Base-by-base conservation (phyloP, 2,329 filamentous ascomycete species). In the Ceratocystis huliohia region DNA sequence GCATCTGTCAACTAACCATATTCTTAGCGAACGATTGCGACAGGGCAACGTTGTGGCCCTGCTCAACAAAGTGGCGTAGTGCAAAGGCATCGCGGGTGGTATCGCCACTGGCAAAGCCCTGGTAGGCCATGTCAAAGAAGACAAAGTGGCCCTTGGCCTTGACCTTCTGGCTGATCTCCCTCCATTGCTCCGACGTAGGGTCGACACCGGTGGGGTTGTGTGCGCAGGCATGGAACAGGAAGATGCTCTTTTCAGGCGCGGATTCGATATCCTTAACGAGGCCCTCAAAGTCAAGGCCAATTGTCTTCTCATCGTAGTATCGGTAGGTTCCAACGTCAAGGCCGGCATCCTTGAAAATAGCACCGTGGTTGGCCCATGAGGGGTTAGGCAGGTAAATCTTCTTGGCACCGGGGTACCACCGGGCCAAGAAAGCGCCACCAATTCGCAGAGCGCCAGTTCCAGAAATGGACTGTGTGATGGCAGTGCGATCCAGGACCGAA, bases 111-210 rank as follows among this genome's bases (percentile, higher is more conserved):
- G 93, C 93, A 74, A 99, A 97, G 73, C 93, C 93, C 80, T 99
- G 93, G 83, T 99, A 99, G 70, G 93, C 93, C 92, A 96, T 96
- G 78, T 97, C 93, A 80, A 97, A 99, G 85, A 99, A 96, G 73
- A 91, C 87, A 76, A 88, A 96, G 83, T 97, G 93, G 63, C 83
- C 86, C 76, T 88, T 86, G 75, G 85, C 83, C 84, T 95, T 95
- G 77, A 96, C 86, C 69, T 88, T 88, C 69, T 88, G 80, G 77
- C 89, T 90, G 76, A 99, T 94, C 80, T 93, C 82, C 78, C 85
- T 85, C 93, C 93, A 97, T 81, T 97, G 93, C 76, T 90, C 88
- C 73, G 85, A 79, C 53, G 89, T 96, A 45, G 93, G 94, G 79
- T 97, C 93, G 73, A 97, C 88, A 75, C 93, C 93, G 70, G 94